Evolutionary conservation across 805 yeast species (phyloP).

Genomic region (Sugiyamaella floridensis): DNA sequence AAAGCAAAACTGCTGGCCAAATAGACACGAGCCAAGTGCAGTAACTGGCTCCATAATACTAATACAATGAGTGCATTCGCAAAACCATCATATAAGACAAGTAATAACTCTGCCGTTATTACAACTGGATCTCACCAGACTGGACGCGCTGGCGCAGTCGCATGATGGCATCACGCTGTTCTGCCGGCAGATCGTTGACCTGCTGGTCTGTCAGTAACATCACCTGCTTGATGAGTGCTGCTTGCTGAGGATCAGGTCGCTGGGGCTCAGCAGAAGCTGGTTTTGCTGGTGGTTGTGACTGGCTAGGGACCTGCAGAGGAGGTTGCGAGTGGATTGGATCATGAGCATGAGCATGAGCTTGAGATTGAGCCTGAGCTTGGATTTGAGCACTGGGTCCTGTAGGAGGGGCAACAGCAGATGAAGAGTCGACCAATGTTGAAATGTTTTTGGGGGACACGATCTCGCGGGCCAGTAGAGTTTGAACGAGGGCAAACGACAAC

Average conservation of each 20-base stretch:
- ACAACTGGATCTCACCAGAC: conserved; percentile 21
- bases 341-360: background rate
- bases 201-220: conserved; percentile 47
- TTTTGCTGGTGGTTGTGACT: background rate
- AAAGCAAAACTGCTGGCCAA: too few species aligned
- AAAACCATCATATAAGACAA: background rate
- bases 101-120: background rate
- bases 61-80: background rate
- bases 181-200: conserved; percentile 42
- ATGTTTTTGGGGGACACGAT: conserved; percentile 28
- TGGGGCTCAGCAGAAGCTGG: conserved; percentile 11
- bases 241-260: conserved; percentile 34
- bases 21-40: too few species aligned
- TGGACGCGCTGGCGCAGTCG: conserved; percentile 22
- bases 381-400: background rate
- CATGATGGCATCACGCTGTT: conserved; percentile 39
- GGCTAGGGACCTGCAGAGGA: background rate
- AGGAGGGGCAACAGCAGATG: conserved; percentile 1
- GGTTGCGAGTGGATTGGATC: conserved; percentile 1
- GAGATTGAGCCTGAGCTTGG: conserved; percentile 7
- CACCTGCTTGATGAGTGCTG: conserved; percentile 47
- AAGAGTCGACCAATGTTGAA: conserved; percentile 20
- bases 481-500: conserved; percentile 74
- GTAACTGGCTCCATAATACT: too few species aligned
- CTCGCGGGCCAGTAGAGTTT: conserved; percentile 45